Base-by-base conservation (phyloP, 495 filamentous ascomycete species). In the Aspergillus wentii region DNA sequence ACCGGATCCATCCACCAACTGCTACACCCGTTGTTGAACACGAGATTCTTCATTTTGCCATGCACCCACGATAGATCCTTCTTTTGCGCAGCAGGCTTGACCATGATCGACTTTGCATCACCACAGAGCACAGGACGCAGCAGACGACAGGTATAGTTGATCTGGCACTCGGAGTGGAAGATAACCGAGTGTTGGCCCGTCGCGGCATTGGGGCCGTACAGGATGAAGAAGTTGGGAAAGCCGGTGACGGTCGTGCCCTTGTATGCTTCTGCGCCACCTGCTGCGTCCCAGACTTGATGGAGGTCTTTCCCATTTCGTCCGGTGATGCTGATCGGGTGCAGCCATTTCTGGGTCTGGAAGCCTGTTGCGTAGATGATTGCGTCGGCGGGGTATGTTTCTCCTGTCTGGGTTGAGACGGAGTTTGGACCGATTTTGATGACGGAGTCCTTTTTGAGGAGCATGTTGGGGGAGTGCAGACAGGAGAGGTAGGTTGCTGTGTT, bases 201-300 rank as follows among this genome's bases (percentile, higher is more conserved):
- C 1, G 58, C 71, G 6, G 76, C 74, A 41, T 82, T 82, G 0
- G 78, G 78, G 0, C 78, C 78, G 45, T 75, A 72, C 2, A 79
- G 60, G 5, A 76, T 66, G 56, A 79, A 80, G 47, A 79, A 69
- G 40, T 80, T 81, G 0, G 78, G 78, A 40, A 80, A 82, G 0
- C 61, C 69, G 35, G 72, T 62, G 39, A 81, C 61, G n/a, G 73
- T 69, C 16, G 64, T 72, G 5, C 74, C 74, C 42, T 72, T 69
- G 47, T 82, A 81, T 9, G 74, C 70, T 38, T 74, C 71, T 0
- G 76, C 48, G 4, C 72, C 71, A 1, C 78, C 78, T 8, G 65
- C 46, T 30, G 60, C 55, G 2, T 71, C 59, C 64, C 71, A 78
- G 1, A 64, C 59, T 19, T 71, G 51, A 23, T 68, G 53, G 11